Conservation (phyloP, 2,329 filamentous ascomycete species). For the Pyrenophora graminea region DNA sequence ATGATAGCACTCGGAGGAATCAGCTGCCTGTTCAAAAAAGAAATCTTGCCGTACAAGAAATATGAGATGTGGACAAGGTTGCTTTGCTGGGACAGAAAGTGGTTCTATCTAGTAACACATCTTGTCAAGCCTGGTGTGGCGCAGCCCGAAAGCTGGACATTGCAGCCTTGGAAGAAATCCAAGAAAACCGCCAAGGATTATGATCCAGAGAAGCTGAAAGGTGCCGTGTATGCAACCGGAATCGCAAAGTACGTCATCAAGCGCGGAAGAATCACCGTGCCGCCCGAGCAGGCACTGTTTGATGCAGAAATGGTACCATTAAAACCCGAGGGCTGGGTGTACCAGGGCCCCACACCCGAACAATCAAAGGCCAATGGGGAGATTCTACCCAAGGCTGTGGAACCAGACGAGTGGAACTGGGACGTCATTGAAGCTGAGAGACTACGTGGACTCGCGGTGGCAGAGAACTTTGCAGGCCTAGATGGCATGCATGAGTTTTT, state of each 20-base stretch:
- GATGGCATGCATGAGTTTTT: conserved; percentile 60
- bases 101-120: conserved; percentile 56
- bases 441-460: conserved; percentile 58
- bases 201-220: conserved; percentile 43
- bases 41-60: conserved; percentile 51
- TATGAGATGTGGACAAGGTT: conserved; percentile 56
- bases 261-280: conserved; percentile 72
- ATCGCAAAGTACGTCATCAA: conserved; percentile 58
- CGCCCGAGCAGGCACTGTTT: conserved; percentile 75
- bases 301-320: conserved; percentile 75
- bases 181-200: conserved; percentile 25
- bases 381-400: conserved; percentile 37
- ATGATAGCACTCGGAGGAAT: conserved; percentile 54
- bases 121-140: conserved; percentile 52
- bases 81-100: conserved; percentile 56
- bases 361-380: conserved; percentile 15
- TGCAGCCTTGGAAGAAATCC: conserved; percentile 53
- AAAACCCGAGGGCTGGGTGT: conserved; percentile 63
- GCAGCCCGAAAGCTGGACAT: conserved; percentile 47
- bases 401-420: conserved; percentile 60
- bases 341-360: conserved; percentile 13
- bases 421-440: conserved; percentile 63
- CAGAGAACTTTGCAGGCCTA: conserved; percentile 59
- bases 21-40: conserved; percentile 53
- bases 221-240: conserved; percentile 55